These are phyloP conservation scores for Calonectria multiphialidica DNA, from an alignment of 2,329 filamentous ascomycete species.

Conservation along the genomic window DNA sequence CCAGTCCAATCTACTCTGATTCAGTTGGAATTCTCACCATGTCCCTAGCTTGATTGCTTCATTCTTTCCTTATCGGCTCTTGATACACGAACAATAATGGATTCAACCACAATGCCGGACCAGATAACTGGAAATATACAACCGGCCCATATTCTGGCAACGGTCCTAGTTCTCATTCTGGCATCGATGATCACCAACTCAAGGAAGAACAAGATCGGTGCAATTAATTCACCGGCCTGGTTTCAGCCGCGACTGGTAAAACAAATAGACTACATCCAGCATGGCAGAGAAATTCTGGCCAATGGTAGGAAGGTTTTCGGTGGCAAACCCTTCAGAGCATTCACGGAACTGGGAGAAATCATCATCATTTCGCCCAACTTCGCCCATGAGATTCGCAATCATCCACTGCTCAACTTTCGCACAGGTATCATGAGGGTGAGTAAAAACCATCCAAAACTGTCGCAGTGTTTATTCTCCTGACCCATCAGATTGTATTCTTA, in stretches of 20 bases:
- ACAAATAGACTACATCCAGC: background rate
- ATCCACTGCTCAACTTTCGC: background rate
- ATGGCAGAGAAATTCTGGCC: background rate
- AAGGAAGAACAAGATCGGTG: background rate
- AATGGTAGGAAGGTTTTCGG: background rate
- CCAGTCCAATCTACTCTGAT: background rate
- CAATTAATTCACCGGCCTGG: background rate
- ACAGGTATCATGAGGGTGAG: background rate
- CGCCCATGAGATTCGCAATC: background rate
- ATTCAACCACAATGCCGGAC: background rate
- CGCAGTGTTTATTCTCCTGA: background rate
- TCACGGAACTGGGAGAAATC: background rate
- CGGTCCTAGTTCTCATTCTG: background rate
- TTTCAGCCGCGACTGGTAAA: background rate
- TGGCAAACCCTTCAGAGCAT: background rate
- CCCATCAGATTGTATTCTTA: background rate
- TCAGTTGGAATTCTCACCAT: background rate
- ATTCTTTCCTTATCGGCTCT: background rate
- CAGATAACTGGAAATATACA: background rate
- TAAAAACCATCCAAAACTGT: too few relatives aligned
- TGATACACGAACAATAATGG: background rate
- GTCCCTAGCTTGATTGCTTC: too few relatives aligned
- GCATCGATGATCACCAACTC: background rate
- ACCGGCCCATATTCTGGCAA: background rate
- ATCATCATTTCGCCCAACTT: background rate